Base-by-base conservation (phyloP, 176 grass and related monocot species). In the Rhynchospora breviuscula region DNA sequence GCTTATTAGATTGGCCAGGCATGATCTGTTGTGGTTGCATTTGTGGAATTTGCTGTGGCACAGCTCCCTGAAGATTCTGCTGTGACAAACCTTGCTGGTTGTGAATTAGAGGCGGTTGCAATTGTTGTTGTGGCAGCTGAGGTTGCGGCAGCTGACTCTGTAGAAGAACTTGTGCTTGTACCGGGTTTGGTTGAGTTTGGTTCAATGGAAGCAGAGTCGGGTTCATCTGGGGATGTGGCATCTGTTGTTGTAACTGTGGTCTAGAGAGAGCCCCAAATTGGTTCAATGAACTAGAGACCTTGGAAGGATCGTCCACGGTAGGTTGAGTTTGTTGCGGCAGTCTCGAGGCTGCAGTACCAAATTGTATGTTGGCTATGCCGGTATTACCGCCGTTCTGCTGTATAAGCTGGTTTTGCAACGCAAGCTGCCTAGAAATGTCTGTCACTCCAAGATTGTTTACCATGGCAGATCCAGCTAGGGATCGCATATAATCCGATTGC, bases 391-490 rank as follows among this genome's bases (percentile, higher is more conserved):
- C 87, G 44, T 89, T 95, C 82, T 92, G 95, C 63, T 95, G 95
- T 70, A 93, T 84, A 33, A 93, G 72, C 86, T 93, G 91, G 86
- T 86, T 90, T 82, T 98, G 97, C 86, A 89, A 64, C 58, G 90
- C 89, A 45, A 96, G 61, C 82, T 99, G 97, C 51, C 88, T 93
- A 52, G 93, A 94, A 78, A 96, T 80, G 79, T 96, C 93, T 8
- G 86, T 77, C 43, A 91, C 45, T 0, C 89, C 89, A 67, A 96
- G 78, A 77, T 96, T 99, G 80, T 82, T 82, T 92, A 90, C 91
- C 87, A 96, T 89, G 56, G 82, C 45, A 74, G 96, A 91, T 78
- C 88, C 94, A 83, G 88, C 85, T 83, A 88, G 72, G 78, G 96
- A 89, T n/a, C 77, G 91, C 65, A 93, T 48, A 69, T 93, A 93